Conservation (phyloP, 306 rosid genomes). For the Begonia fuchsioides region DNA sequence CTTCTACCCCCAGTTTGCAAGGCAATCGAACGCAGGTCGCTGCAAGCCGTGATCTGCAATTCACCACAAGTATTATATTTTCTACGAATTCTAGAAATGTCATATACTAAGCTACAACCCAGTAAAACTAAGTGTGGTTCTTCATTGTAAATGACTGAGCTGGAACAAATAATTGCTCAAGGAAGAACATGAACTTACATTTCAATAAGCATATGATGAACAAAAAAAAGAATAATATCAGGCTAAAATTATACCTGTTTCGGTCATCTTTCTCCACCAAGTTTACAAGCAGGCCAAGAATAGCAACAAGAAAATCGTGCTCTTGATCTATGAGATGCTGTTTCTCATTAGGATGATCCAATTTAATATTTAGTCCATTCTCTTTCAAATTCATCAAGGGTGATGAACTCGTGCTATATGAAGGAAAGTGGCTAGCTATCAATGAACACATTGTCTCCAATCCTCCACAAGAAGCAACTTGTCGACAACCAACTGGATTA, state of each 20-base stretch:
- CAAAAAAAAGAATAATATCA: no score
- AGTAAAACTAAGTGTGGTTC: no score
- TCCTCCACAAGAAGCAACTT: slow-evolving; percentile 80
- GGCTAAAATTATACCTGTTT: slow-evolving; percentile 43
- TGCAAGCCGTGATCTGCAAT: slow-evolving; percentile 41
- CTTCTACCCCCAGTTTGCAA: slow-evolving; percentile 27
- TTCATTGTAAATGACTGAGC: no score
- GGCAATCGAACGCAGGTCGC: slow-evolving; percentile 28
- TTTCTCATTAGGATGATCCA: slow-evolving; percentile 31
- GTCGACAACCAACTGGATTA: slow-evolving; percentile 81
- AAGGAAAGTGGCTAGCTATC: slow-evolving; percentile 86
- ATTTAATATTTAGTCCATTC: slow-evolving; percentile 18
- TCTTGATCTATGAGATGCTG: slow-evolving; percentile 70
- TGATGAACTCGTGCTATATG: slow-evolving; percentile 40
- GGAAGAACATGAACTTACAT: no score
- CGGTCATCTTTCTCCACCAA: slow-evolving; percentile 82
- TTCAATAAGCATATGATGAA: no score
- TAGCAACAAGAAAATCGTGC: slow-evolving; percentile 92
- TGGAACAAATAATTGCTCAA: no score
- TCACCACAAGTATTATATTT: slow-evolving; percentile 1
- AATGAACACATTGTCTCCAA: slow-evolving; percentile 75
- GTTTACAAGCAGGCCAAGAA: slow-evolving; percentile 91
- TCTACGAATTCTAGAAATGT: background rate
- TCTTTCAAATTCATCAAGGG: slow-evolving; percentile 28
- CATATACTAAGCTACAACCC: no score